Base-by-base conservation (phyloP, 306 rosid genomes). In the Fagus sylvatica region DNA sequence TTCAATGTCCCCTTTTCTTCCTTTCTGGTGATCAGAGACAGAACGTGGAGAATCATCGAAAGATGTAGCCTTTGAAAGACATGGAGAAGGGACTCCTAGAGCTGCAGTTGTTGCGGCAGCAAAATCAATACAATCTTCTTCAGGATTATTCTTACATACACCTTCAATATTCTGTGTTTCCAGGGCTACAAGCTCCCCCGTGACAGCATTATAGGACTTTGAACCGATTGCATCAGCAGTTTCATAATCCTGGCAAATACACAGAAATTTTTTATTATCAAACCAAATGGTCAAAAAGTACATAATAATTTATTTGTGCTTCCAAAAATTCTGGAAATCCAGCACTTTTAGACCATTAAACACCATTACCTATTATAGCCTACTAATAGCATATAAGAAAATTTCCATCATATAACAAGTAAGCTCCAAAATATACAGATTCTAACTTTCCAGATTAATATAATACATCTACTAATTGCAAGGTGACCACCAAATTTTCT, bases 61-160 rank as follows among this genome's bases (percentile, higher is more conserved):
- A 13, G 99, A 96, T 77, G 77, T 84, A 69, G 90, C 72, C 81
- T 89, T 91, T 12, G 98, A 91, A 82, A 93, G 93, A 80, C 86
- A 71, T 8, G 99, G 99, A 70, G 99, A 93, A 80, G 99, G 99
- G 74, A 96, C 98, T 19, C 99, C 98, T 60, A 96, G 90, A 28
- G 93, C 80, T 81, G 99, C 99, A 78, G 98, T 89, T 76, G 99
- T 96, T 81, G 99, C 99, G 56, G 99, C 99, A 76, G 77, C 97
- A 85, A 96, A 96, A 89, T 96, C 99, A 71, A 96, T 91, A 75
- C 85, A 84, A 87, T 93, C 98, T 81, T 96, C 99, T 86, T 93
- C 98, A 28, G 71, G 74, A 75, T 46, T 85, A 67, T 74, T 89
- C 61, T 85, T 84, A 69, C 40, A 49, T 53, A 81, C 83, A 75